phyloP scores from a whole-genome alignment of 2,329 filamentous ascomycete species.

The Claviceps spartinae region DNA sequence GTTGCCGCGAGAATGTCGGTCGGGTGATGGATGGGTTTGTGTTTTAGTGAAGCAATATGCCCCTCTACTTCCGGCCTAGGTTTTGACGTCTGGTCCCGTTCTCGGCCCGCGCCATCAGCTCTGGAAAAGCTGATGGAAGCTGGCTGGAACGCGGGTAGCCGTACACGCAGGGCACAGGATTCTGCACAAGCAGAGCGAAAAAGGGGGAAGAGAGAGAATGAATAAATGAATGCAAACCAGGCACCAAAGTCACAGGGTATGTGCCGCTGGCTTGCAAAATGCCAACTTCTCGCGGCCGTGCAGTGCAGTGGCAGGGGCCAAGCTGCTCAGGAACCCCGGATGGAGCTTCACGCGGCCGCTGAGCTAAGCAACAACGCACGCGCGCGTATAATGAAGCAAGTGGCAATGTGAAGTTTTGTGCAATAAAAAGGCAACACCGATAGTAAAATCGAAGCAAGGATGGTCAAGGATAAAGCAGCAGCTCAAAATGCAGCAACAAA shows the following conservation, averaged over 20 bases:
- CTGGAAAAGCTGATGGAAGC: background rate
- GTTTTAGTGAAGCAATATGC: background rate
- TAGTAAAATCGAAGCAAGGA: too few species aligned
- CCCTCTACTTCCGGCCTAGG: background rate
- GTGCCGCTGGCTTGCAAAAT: too few species aligned
- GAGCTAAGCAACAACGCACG: background rate
- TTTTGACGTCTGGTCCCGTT: background rate
- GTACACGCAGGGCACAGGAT: background rate
- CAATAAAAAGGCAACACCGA: background rate
- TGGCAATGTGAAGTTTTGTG: too few species aligned
- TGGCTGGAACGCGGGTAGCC: background rate
- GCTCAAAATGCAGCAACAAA: background rate
- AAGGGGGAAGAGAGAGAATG: background rate
- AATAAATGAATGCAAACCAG: background rate
- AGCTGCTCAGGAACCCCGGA: background rate
- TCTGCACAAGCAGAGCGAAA: background rate
- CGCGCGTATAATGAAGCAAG: background rate
- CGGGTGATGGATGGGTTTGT: background rate
- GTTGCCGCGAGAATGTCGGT: background rate
- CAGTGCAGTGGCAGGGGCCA: background rate
- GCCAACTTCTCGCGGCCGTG: too few species aligned
- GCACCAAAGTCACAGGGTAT: too few species aligned
- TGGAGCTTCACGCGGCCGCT: background rate
- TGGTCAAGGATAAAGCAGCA: background rate
- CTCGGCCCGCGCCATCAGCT: background rate